Evolutionary conservation across 2,329 filamentous ascomycete genomes (phyloP).

Genomic region (Thelonectria discophora): DNA sequence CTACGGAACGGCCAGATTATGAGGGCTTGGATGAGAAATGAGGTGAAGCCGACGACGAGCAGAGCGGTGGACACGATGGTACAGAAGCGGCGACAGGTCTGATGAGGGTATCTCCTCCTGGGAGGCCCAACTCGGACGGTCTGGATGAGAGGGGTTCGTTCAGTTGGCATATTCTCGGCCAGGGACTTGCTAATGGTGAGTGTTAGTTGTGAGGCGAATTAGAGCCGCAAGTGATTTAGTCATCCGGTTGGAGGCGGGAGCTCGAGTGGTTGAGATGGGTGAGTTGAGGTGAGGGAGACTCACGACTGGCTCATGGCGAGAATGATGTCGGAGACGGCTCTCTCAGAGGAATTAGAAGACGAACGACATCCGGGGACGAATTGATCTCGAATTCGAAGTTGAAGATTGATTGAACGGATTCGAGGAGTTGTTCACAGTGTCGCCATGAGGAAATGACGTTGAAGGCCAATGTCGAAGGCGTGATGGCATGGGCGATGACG

Average conservation of each 20-base stretch:
- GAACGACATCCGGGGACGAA: conserved; percentile 16
- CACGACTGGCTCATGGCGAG: conserved; percentile 37
- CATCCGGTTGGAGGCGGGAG: neutral
- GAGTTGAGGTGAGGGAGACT: conserved; percentile 31
- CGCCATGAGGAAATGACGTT: conserved; percentile 17
- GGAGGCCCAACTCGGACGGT: conserved; percentile 65
- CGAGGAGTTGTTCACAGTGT: conserved; percentile 4
- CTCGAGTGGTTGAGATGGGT: neutral
- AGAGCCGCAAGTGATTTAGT: neutral
- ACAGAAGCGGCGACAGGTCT: conserved; percentile 71
- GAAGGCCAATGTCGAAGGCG: conserved; percentile 26
- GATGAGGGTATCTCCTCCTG: conserved; percentile 65
- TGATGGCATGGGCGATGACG: conserved; percentile 41
- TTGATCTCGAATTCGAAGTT: neutral
- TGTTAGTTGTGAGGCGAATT: conserved; percentile 13
- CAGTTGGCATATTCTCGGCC: conserved; percentile 52
- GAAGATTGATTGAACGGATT: neutral
- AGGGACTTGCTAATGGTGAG: conserved; percentile 21
- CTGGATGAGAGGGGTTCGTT: conserved; percentile 73
- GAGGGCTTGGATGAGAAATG: conserved; percentile 59
- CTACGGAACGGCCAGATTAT: conserved; percentile 49
- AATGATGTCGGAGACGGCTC: conserved; percentile 23
- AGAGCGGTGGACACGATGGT: conserved; percentile 67
- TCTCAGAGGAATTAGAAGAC: conserved; percentile 8
- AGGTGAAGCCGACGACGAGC: conserved; percentile 59